Evolutionary conservation across 495 filamentous ascomycete species (phyloP), one percentile per base, ranked within the genome.

Genomic region (Sporormia fimetaria): DNA sequence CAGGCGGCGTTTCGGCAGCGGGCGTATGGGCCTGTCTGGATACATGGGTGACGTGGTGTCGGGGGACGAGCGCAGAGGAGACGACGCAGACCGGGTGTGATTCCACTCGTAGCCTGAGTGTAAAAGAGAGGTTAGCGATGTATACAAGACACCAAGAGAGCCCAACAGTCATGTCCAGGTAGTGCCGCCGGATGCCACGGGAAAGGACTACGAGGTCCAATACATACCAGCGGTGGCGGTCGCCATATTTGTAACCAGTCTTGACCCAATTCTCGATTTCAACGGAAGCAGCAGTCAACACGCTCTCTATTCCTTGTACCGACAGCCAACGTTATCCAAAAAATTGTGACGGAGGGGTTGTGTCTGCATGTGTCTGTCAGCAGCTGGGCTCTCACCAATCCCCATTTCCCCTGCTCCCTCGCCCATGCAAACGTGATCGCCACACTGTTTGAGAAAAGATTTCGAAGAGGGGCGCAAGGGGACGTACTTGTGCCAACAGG

Each of bases 1-100:
- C 14, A 96, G 68, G 40, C 80, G 77, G 44, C 84, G 76, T 63
- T 81, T 90, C 22, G 92, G 92, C 38, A 99, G 70, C 33, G 92
- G 92, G 27, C 87, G 83, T 56, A 99, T 96, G 41, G 87, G 80
- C 52, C 92, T 76, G 53, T 92, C 82, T 47, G 84, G 83, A 56
- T 83, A 90, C 49, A 82, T 61, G 22, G 78, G 68, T 34, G 86
- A 87, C 37, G 70, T 67, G 33, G 80, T 76, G 61, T 90, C 83
- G 52, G 80, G 70, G 39, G 66, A 65, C 55, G 66, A 47, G 16
- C 42, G 36, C 15, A 46, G 38, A 18, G 54, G 46, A 12, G 56
- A 51, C 4, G 50, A 51, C 14, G 6, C 28, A 8, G 34, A 51
- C n/a, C n/a, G n/a, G n/a, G n/a, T n/a, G 44, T 31, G 51, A 16